A percentile compares a stretch with the other conserved stretches of the same genome.
Conservation (phyloP, 2,329 filamentous ascomycete genomes). For the Penicillium sp. region DNA sequence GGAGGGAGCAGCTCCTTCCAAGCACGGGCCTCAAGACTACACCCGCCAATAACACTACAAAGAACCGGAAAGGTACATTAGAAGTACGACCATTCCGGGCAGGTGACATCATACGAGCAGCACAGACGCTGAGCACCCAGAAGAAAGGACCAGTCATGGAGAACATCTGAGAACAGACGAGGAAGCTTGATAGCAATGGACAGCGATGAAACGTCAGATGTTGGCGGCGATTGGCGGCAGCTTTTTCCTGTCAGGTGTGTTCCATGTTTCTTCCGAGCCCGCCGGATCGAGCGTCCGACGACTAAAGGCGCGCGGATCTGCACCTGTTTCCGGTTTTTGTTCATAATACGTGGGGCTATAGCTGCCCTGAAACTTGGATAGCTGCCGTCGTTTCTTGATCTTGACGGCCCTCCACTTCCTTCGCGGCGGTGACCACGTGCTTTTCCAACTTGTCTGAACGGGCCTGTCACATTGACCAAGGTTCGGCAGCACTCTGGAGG, state of each 20-base stretch:
- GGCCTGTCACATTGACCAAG: background rate
- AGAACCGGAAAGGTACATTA: background rate
- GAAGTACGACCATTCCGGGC: background rate
- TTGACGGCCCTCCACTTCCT: background rate
- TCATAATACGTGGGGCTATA: background rate
- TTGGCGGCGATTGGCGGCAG: background rate
- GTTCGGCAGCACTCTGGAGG: background rate
- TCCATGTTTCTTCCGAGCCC: background rate
- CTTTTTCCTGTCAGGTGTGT: background rate
- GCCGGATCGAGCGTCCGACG: conserved; percentile 13
- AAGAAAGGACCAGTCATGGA: background rate
- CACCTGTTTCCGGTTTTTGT: background rate
- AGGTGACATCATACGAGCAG: too few species aligned
- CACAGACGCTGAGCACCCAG: too few species aligned
- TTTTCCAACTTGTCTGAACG: background rate
- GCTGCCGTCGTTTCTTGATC: background rate
- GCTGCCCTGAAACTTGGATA: background rate
- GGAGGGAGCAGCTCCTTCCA: background rate
- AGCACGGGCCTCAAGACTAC: background rate
- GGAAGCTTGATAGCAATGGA: background rate
- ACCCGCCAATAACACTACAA: background rate
- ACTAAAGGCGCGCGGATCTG: conserved; percentile 16
- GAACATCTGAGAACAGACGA: background rate
- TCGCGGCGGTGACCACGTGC: background rate
- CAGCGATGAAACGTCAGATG: background rate